Percentiles rank a stretch among this genome's conserved stretches.
These are phyloP conservation scores for Neurospora sp. DNA, from an alignment of 495 filamentous ascomycete species.

Conservation along the genomic window DNA sequence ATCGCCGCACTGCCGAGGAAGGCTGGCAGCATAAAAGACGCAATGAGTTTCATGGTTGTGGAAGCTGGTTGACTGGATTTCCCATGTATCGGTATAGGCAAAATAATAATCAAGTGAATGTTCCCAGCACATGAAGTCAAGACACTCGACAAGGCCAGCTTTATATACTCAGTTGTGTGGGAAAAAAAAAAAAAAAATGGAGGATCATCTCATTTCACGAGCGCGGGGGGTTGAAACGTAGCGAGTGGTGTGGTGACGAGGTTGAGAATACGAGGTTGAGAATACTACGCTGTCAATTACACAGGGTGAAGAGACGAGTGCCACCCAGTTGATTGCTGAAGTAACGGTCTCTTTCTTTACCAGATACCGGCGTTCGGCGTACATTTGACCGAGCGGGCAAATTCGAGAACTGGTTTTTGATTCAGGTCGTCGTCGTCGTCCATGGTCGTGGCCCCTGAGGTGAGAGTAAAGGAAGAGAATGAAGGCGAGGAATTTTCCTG, in stretches of 20 bases:
- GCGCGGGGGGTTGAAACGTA: not conserved
- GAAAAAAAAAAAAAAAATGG: not conserved
- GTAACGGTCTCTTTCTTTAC: not conserved
- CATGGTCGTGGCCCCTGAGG: not conserved
- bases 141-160: not conserved
- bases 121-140: not conserved
- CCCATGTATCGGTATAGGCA: not conserved
- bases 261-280: not conserved
- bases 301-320: not conserved
- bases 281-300: not conserved
- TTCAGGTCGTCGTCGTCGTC: not conserved
- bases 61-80: not conserved
- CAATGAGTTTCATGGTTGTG: not conserved
- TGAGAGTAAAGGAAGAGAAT: not conserved
- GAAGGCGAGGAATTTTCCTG: not conserved
- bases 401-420: not conserved
- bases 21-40: not conserved
- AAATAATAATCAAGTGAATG: not conserved
- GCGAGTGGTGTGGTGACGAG: not conserved
- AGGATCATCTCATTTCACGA: not conserved
- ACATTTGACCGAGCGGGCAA: not conserved
- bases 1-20: not conserved
- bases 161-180: not conserved
- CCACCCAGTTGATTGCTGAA: not conserved
- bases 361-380: not conserved